Evolutionary conservation across 1,139 yeast species (phyloP).

Genomic region (Hanseniaspora gamundiae): DNA sequence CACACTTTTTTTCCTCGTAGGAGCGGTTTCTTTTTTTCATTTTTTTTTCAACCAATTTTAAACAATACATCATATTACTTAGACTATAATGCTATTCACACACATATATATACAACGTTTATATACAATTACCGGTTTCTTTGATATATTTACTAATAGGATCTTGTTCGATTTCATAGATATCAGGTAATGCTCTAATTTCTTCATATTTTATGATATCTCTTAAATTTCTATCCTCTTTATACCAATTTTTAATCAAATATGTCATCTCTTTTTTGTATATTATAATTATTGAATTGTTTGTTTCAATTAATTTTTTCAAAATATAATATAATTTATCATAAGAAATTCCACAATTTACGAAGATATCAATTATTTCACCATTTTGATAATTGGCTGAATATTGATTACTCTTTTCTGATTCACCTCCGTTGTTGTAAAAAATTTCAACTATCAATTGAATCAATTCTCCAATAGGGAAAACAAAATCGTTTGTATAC

Average conservation of each 20-base stretch:
- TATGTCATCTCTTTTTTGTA: conserved; percentile 48
- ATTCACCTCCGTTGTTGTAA: conserved; percentile 14
- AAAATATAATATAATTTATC: conserved; percentile 59
- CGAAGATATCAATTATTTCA: conserved; percentile 54
- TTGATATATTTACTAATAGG: conserved; percentile 24
- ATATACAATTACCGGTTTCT: conserved; percentile 21
- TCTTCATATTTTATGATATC: conserved; percentile 34
- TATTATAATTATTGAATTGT: conserved; percentile 34
- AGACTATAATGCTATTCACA: no score
- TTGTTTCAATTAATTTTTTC: conserved; percentile 56
- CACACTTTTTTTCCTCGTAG: background rate
- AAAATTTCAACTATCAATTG: conserved; percentile 35
- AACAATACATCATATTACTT: no score
- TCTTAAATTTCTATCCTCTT: conserved; percentile 47
- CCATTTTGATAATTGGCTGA: conserved; percentile 32
- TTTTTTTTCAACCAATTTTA: no score
- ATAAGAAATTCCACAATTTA: conserved; percentile 61
- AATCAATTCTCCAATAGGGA: conserved; percentile 65
- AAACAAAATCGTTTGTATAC: conserved; percentile 54
- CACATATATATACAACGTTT: no score
- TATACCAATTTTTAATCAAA: conserved; percentile 55
- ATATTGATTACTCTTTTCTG: conserved; percentile 25
- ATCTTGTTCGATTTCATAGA: conserved; percentile 21
- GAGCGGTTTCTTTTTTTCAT: conserved; percentile 3
- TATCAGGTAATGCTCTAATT: conserved; percentile 13